Evolutionary conservation across 495 filamentous ascomycete genomes (phyloP).

Genomic region (Patellaria atrata): DNA sequence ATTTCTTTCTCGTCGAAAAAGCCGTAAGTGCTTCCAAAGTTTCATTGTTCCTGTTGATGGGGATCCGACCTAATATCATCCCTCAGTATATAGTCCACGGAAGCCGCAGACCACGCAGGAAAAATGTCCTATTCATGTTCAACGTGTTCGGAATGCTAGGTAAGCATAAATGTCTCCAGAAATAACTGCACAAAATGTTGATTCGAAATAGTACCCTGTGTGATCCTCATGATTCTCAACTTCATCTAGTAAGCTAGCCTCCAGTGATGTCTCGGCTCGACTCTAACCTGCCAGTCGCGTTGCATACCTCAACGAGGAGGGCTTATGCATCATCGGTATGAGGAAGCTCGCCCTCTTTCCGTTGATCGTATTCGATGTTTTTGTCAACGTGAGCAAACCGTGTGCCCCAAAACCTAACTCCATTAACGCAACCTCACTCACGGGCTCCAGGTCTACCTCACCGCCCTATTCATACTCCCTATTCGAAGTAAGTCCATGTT

Average conservation of each 20-base stretch:
- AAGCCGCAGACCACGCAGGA: conserved; percentile 28
- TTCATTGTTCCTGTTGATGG: neutral
- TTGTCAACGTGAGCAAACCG: conserved; percentile 32
- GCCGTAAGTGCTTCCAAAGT: conserved; percentile 26
- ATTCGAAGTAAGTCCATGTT: conserved; percentile 27
- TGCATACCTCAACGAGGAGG: conserved; percentile 30
- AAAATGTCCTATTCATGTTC: conserved; percentile 36
- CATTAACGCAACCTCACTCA: neutral
- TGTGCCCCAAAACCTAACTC: too few relatives aligned
- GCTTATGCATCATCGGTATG: conserved; percentile 40
- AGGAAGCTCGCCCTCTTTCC: conserved; percentile 34
- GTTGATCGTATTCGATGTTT: conserved; percentile 34
- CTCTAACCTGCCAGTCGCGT: conserved; percentile 26
- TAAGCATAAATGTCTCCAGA: conserved; percentile 11
- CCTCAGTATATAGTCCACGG: conserved; percentile 35
- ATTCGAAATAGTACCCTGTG: conserved; percentile 28
- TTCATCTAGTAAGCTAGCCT: conserved; percentile 33
- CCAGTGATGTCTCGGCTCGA: neutral
- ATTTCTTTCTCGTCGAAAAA: conserved; percentile 40
- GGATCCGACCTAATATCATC: neutral
- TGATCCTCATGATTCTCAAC: conserved; percentile 33
- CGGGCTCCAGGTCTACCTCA: conserved; percentile 33
- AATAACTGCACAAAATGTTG: neutral
- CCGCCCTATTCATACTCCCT: conserved; percentile 34
- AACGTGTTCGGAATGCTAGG: conserved; percentile 40